Conservation (phyloP, 2,329 filamentous ascomycete species). For the Paramyrothecium sp. region DNA sequence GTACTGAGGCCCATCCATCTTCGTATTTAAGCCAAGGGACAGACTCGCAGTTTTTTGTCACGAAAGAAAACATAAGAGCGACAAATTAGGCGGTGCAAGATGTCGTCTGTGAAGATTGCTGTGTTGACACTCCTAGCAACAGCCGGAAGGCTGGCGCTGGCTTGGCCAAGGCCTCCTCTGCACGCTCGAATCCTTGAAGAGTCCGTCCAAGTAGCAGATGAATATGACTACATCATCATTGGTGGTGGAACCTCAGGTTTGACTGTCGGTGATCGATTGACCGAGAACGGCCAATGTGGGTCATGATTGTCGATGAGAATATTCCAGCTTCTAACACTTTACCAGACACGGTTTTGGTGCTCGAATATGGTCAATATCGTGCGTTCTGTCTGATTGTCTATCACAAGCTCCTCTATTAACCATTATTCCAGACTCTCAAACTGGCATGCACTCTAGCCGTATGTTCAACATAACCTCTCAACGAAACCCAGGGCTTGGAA, state of each 20-base stretch:
- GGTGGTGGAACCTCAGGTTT: constrained; percentile 41
- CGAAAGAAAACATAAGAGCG: neutral
- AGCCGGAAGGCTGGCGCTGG: neutral
- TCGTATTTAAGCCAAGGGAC: neutral
- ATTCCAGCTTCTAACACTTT: neutral
- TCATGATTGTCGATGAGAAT: neutral
- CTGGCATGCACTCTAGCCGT: constrained; percentile 15
- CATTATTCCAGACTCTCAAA: constrained; percentile 10
- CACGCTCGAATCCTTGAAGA: neutral
- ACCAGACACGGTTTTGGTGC: neutral
- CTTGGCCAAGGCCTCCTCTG: neutral
- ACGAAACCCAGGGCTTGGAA: constrained; percentile 23
- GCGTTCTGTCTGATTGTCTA: neutral
- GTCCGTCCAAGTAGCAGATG: neutral
- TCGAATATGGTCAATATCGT: constrained; percentile 2
- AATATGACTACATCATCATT: constrained; percentile 26
- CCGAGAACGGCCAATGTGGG: constrained; percentile 31
- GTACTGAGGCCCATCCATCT: too few species aligned
- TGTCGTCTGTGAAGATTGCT: neutral
- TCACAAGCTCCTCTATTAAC: neutral
- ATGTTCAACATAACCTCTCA: constrained; percentile 27
- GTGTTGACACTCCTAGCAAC: neutral
- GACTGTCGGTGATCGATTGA: constrained; percentile 34
- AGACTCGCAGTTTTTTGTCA: neutral
- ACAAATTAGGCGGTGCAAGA: neutral